These are phyloP conservation scores for Malassezia cuniculi DNA, from an alignment of 1,284 basidiomycete species.

Conservation along the genomic window DNA sequence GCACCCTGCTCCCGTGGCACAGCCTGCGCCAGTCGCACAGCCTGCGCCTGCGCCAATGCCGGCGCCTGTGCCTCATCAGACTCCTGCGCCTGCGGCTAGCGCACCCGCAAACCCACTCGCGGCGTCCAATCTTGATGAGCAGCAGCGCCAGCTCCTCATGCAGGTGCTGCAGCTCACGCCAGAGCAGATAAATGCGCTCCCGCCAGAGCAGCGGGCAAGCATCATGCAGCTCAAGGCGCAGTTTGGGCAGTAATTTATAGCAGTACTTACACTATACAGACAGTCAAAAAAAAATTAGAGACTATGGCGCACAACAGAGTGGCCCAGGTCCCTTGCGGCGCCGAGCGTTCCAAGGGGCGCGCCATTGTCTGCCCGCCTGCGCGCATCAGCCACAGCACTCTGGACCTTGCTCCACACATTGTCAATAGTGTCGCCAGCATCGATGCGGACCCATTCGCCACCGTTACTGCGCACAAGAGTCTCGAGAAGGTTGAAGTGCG, in stretches of 20 bases:
- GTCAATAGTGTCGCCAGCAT: constrained; percentile 29
- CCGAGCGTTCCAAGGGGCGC: constrained; percentile 15
- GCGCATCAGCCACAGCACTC: constrained; percentile 14
- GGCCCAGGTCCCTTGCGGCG: constrained; percentile 9
- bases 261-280: background rate
- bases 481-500: constrained; percentile 28
- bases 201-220: constrained; percentile 67
- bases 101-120: constrained; percentile 7
- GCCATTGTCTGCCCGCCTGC: constrained; percentile 17
- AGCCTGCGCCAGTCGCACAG: constrained; percentile 9
- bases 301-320: background rate
- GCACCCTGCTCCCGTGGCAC: background rate
- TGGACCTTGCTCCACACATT: constrained; percentile 32
- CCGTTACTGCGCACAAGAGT: constrained; percentile 19
- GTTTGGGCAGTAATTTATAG: constrained; percentile 22
- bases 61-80: background rate
- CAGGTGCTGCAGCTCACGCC: constrained; percentile 74
- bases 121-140: constrained; percentile 26
- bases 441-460: constrained; percentile 27
- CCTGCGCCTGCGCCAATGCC: constrained; percentile 13
- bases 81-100: constrained; percentile 4
- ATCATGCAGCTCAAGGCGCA: constrained; percentile 55
- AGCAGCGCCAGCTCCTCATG: constrained; percentile 33
- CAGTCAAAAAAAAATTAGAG: background rate
- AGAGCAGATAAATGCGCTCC: constrained; percentile 73